These are phyloP conservation scores for Saccharomyces pastorianus DNA, from an alignment of 1,139 yeast genomes.

Conservation along the genomic window DNA sequence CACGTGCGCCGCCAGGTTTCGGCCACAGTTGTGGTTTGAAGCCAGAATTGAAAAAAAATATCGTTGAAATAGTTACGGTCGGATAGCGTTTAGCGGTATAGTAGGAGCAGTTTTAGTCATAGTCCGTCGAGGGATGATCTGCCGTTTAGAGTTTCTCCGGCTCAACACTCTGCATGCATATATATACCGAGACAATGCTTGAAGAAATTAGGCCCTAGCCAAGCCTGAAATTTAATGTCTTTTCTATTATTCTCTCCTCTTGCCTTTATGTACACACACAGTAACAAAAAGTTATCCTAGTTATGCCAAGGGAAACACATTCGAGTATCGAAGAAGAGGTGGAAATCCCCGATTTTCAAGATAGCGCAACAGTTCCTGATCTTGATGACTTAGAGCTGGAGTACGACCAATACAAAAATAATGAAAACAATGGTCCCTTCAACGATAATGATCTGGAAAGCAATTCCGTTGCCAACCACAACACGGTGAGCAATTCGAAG, in stretches of 20 bases:
- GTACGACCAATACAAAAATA: conserved; percentile 23
- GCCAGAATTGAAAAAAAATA: not conserved
- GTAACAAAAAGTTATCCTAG: not conserved
- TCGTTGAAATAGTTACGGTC: not conserved
- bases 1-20: not conserved
- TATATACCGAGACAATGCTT: not conserved
- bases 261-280: not conserved
- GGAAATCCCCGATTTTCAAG: not conserved
- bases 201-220: not conserved
- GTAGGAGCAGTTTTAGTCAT: not conserved
- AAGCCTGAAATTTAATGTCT: too few species aligned
- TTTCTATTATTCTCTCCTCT: not conserved
- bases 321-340: not conserved
- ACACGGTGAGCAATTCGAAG: not conserved
- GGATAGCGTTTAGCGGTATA: not conserved
- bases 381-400: conserved; percentile 25
- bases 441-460: not conserved
- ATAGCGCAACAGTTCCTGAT: conserved; percentile 4
- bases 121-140: not conserved
- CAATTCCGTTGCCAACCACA: not conserved
- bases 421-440: conserved; percentile 8
- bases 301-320: not conserved
- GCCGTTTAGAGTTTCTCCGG: not conserved
- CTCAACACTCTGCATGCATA: not conserved
- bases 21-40: not conserved